Evolutionary conservation across 2,329 filamentous ascomycete genomes (phyloP).

Genomic region (Penicillium sp.): DNA sequence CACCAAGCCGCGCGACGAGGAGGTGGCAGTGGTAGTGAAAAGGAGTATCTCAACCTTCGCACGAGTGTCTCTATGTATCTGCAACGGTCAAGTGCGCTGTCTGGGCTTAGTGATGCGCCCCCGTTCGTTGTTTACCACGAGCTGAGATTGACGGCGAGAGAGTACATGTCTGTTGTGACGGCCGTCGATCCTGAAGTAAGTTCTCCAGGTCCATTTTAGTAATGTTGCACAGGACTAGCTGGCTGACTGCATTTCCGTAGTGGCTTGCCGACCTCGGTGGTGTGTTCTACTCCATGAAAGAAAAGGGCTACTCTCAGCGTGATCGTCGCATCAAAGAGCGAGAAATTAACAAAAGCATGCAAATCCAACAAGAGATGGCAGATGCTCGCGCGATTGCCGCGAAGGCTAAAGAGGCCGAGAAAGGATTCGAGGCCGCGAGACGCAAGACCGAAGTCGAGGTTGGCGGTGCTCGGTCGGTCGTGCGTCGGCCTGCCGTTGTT

Average conservation of each 20-base stretch:
- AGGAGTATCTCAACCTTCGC: conserved; percentile 91
- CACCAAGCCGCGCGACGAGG: conserved; percentile 91
- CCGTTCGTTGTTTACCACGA: conserved; percentile 99
- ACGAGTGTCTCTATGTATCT: conserved; percentile 93
- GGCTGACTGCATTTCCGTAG: conserved; percentile 24
- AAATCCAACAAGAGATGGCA: conserved; percentile 4
- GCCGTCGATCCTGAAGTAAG: conserved; percentile 81
- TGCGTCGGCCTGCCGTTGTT: conserved; percentile 36
- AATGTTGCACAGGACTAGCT: background rate
- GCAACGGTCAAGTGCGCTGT: conserved; percentile 90
- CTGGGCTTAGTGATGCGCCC: conserved; percentile 88
- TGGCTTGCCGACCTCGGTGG: conserved; percentile 96
- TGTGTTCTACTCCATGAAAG: conserved; percentile 96
- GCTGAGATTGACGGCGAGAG: conserved; percentile 91
- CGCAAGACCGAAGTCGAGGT: conserved; percentile 42
- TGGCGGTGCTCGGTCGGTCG: conserved; percentile 29
- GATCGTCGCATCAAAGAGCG: conserved; percentile 86
- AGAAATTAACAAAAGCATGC: conserved; percentile 80
- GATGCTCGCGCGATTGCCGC: conserved; percentile 42
- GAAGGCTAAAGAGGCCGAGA: conserved; percentile 43
- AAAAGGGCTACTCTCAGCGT: conserved; percentile 89
- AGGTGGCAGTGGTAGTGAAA: conserved; percentile 74
- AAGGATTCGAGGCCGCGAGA: conserved; percentile 37
- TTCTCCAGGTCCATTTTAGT: conserved; percentile 5
- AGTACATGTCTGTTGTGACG: conserved; percentile 98